Conservation (phyloP, 2,329 filamentous ascomycete species). For the Dactylonectria macrodidyma region DNA sequence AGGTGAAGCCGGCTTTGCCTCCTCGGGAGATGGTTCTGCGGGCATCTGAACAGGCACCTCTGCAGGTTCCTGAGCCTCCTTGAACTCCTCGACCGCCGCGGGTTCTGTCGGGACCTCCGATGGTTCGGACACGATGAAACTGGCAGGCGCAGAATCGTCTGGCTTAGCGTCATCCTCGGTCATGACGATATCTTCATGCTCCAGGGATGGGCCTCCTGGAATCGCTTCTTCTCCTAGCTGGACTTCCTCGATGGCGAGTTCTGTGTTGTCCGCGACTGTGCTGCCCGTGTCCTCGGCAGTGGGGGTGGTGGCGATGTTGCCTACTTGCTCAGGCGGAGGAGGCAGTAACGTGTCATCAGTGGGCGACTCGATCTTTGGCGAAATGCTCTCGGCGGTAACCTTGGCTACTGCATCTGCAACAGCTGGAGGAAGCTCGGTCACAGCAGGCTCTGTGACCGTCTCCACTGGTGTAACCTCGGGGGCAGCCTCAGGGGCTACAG, state of each 20-base stretch:
- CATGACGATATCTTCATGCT: conserved; percentile 52
- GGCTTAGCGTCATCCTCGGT: conserved; percentile 57
- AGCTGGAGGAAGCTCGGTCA: conserved; percentile 52
- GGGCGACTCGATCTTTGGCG: conserved; percentile 41
- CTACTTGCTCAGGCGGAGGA: conserved; percentile 57
- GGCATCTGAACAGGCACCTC: conserved; percentile 6
- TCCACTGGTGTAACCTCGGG: not conserved
- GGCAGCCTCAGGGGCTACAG: not conserved
- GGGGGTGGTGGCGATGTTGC: conserved; percentile 56
- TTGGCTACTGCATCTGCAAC: conserved; percentile 50
- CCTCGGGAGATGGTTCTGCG: conserved; percentile 17
- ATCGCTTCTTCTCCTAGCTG: conserved; percentile 38
- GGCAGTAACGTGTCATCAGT: conserved; percentile 49
- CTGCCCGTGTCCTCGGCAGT: conserved; percentile 46
- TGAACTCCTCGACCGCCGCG: conserved; percentile 31
- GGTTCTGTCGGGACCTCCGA: conserved; percentile 48
- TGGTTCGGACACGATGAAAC: conserved; percentile 49
- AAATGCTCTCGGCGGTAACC: conserved; percentile 45
- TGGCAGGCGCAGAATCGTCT: conserved; percentile 56
- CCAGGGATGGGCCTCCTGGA: conserved; percentile 41
- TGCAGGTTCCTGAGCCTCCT: not conserved
- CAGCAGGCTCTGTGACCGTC: conserved; percentile 37
- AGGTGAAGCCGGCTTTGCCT: conserved; percentile 41
- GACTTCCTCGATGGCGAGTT: conserved; percentile 47
- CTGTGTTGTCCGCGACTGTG: conserved; percentile 44